Base-by-base conservation (phyloP, 164 flowering plant species). In the Akebia trifoliata region DNA sequence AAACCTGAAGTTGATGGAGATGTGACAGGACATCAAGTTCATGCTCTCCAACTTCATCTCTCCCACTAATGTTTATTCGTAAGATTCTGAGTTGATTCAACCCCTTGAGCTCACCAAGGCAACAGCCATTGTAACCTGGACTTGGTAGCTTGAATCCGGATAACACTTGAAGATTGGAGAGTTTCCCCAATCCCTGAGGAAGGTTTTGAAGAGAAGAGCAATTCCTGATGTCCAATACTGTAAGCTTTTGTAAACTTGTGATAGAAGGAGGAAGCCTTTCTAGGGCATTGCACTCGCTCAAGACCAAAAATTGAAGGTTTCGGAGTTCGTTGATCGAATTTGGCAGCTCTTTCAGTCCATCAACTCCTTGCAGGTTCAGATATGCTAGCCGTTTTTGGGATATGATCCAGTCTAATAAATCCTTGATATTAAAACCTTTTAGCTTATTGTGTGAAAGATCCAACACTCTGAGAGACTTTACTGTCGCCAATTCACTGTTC, bases 401-500 rank as follows among this genome's bases (percentile, higher is more conserved):
- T 10, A 31, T 21, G 31, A 65, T 65, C 63, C 63, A 65, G 12
- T 5, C 0, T 34, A 51, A 39, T 6, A 61, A 44, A 30, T 56
- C 56, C 35, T 50, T 35, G 0, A 60, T 2, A 21, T 28, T 14
- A 15, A 57, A 18, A 57, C 15, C 21, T 30, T 40, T 62, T 2
- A 55, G 37, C 46, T 44, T 62, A 24, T 4, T 30, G 31, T 44
- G 25, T n/a, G n/a, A n/a, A n/a, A n/a, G n/a, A n/a, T n/a, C n/a
- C n/a, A n/a, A n/a, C n/a, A n/a, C n/a, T n/a, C n/a, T n/a, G n/a
- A n/a, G n/a, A n/a, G n/a, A n/a, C n/a, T n/a, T n/a, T n/a, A n/a
- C n/a, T n/a, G n/a, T 18, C 67, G 58, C 24, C 62, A 35, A 26
- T 62, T 67, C 56, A 68, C 38, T 29, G 58, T 54, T 39, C 72